Evolutionary conservation across 2,329 filamentous ascomycete genomes (phyloP).

Genomic region (Ophiostoma populinum): DNA sequence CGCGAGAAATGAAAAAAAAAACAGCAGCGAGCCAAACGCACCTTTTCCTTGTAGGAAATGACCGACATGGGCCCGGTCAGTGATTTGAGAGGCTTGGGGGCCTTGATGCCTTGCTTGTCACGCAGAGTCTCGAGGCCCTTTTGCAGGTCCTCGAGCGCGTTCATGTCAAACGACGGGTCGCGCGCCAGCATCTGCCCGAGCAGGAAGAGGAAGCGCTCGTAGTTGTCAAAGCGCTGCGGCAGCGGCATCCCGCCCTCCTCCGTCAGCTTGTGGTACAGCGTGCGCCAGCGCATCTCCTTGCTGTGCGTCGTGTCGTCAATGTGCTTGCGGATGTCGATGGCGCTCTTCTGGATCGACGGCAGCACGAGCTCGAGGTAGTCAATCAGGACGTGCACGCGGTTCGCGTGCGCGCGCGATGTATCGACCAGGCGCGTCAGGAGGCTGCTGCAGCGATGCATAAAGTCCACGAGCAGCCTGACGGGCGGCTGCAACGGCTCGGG

Average conservation of each 20-base stretch:
- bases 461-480: conserved; percentile 29
- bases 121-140: conserved; percentile 33
- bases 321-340: conserved; percentile 33
- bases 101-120: conserved; percentile 29
- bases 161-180: conserved; percentile 40
- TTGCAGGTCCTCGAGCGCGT: conserved; percentile 31
- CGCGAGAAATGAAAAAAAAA: no score
- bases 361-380: conserved; percentile 39
- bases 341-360: conserved; percentile 33
- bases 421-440: conserved; percentile 38
- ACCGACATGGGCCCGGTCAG: conserved; percentile 18
- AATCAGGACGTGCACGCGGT: conserved; percentile 31
- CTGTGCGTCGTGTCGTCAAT: conserved; percentile 32
- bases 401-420: conserved; percentile 31
- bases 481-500: conserved; percentile 27
- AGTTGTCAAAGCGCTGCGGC: conserved; percentile 35
- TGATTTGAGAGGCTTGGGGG: conserved; percentile 13
- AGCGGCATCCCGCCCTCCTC: conserved; percentile 33
- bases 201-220: conserved; percentile 34
- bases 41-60: conserved; percentile 13
- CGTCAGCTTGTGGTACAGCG: conserved; percentile 39
- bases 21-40: no score
- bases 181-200: conserved; percentile 33
- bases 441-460: conserved; percentile 25
- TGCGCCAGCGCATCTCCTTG: conserved; percentile 35